Conservation (phyloP, 2,329 filamentous ascomycete species). For the Calonectria crousiana region DNA sequence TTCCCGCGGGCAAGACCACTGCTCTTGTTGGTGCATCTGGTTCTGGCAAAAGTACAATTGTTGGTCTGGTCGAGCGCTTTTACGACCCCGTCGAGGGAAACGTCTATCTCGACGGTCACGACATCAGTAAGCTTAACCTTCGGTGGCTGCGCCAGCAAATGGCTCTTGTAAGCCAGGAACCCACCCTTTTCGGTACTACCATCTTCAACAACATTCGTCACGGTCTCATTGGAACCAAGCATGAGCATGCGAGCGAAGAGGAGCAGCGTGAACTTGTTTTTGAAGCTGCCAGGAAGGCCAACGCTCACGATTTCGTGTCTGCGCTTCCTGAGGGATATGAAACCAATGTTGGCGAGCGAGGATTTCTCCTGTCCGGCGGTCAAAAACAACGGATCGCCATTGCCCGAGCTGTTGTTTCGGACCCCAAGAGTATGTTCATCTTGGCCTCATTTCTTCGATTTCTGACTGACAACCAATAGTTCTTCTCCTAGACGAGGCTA, state of each 20-base stretch:
- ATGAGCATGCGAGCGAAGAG: constrained; percentile 75
- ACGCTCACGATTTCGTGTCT: constrained; percentile 92
- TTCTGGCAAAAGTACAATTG: constrained; percentile 94
- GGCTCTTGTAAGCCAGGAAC: constrained; percentile 92
- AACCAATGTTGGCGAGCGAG: constrained; percentile 94
- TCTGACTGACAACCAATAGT: constrained; percentile 56
- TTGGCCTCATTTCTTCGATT: background rate
- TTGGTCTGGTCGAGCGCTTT: constrained; percentile 93
- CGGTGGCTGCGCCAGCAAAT: constrained; percentile 94
- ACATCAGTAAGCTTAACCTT: constrained; percentile 85
- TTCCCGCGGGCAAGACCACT: constrained; percentile 92
- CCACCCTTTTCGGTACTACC: constrained; percentile 88
- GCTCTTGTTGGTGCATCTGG: constrained; percentile 95
- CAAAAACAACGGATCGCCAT: constrained; percentile 98
- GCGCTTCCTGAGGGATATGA: constrained; percentile 89
- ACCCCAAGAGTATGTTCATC: constrained; percentile 76
- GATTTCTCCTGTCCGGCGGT: constrained; percentile 91
- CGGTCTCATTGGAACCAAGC: constrained; percentile 86
- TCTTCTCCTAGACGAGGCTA: constrained; percentile 93
- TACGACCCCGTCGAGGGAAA: constrained; percentile 88
- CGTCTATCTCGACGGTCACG: constrained; percentile 84
- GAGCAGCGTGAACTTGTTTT: constrained; percentile 78
- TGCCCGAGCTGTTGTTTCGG: constrained; percentile 88
- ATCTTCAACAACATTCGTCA: constrained; percentile 93
- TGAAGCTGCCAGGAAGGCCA: constrained; percentile 88